Conservation (phyloP, 306 rosid genomes). For the Ceratonia siliqua region DNA sequence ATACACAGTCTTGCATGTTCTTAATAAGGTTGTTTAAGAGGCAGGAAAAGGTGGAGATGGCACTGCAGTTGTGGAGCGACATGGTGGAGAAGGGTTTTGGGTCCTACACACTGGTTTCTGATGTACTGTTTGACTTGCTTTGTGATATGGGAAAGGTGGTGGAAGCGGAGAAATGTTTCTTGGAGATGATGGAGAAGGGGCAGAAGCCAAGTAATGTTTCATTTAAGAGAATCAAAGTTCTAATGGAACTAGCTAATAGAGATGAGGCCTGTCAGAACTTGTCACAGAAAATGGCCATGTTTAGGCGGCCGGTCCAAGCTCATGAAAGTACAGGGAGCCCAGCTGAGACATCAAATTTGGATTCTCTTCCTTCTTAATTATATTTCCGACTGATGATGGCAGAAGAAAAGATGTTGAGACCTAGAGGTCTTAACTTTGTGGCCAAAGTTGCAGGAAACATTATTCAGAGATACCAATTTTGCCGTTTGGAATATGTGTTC, state of each 20-base stretch:
- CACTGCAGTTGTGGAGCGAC: constrained; percentile 78
- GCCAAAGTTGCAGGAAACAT: neutral
- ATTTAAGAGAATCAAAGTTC: constrained; percentile 80
- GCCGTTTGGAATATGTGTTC: neutral
- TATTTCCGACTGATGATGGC: constrained; percentile 25
- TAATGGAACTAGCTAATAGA: constrained; percentile 82
- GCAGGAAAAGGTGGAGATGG: constrained; percentile 84
- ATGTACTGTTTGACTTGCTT: constrained; percentile 82
- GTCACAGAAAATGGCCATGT: constrained; percentile 68
- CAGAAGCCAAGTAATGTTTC: constrained; percentile 80
- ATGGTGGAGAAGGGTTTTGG: constrained; percentile 92
- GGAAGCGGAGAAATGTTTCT: constrained; percentile 82
- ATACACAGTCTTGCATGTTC: constrained; percentile 92
- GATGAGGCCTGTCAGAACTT: constrained; percentile 60
- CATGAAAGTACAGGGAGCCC: constrained; percentile 31
- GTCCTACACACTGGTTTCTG: constrained; percentile 74
- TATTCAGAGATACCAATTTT: neutral
- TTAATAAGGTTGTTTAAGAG: constrained; percentile 68
- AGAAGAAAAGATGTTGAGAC: constrained; percentile 8
- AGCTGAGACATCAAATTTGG: constrained; percentile 14
- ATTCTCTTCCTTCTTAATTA: constrained; percentile 11
- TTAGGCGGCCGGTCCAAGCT: constrained; percentile 41
- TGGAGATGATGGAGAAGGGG: constrained; percentile 89
- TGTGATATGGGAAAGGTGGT: constrained; percentile 76
- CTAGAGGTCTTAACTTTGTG: neutral